phyloP scores from a whole-genome alignment of 441 rosid genomes.

The Breynia disticha region DNA sequence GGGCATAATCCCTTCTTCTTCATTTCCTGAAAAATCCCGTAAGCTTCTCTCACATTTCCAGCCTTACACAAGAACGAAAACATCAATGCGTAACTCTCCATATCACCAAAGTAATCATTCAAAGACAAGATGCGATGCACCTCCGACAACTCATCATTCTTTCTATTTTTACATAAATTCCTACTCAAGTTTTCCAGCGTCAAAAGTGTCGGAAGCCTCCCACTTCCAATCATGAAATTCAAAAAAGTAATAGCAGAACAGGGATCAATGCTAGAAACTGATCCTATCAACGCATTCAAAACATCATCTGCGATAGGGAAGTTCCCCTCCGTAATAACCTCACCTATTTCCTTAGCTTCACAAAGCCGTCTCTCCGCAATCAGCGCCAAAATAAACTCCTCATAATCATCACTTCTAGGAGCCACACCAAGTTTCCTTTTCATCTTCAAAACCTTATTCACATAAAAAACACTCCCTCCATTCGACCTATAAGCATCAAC shows the following conservation, averaged over 20 bases:
- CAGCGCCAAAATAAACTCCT: slow-evolving; percentile 50
- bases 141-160: slow-evolving; percentile 41
- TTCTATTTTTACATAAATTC: slow-evolving; percentile 53
- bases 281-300: slow-evolving; percentile 55
- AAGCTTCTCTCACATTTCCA: slow-evolving; percentile 71
- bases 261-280: slow-evolving; percentile 57
- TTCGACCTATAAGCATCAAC: slow-evolving; percentile 51
- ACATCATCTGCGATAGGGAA: slow-evolving; percentile 68
- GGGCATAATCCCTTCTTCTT: slow-evolving; percentile 64
- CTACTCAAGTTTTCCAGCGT: slow-evolving; percentile 58
- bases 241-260: slow-evolving; percentile 45
- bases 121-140: slow-evolving; percentile 39
- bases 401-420: slow-evolving; percentile 63
- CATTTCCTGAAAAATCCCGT: slow-evolving; percentile 65
- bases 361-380: slow-evolving; percentile 37
- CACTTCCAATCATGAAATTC: slow-evolving; percentile 39
- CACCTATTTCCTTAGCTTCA: slow-evolving; percentile 68
- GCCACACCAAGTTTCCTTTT: slow-evolving; percentile 90
- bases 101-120: slow-evolving; percentile 42
- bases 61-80: slow-evolving; percentile 59
- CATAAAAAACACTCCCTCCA: slow-evolving; percentile 46
- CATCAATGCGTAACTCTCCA: slow-evolving; percentile 48
- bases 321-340: slow-evolving; percentile 53
- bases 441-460: slow-evolving; percentile 56
- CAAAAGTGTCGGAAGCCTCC: slow-evolving; percentile 42